Evolutionary conservation across 108 stramenopile species (phyloP).

Genomic region (Craspedostauros australis): DNA sequence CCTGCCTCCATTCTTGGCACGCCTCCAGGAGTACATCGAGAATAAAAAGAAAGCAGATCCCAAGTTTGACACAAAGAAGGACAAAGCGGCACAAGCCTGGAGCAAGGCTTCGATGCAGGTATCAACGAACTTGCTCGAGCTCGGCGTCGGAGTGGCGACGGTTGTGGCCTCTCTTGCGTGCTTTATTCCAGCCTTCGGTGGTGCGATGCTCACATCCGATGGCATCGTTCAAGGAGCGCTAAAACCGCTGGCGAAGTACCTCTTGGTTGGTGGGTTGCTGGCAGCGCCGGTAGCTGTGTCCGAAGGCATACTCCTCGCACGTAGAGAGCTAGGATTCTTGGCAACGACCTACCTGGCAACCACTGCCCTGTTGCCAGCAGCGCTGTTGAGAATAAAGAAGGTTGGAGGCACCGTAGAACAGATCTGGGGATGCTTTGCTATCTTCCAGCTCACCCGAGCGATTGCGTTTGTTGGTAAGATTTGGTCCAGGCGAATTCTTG

Average conservation of each 20-base stretch:
- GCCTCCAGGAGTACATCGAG: conserved; percentile 3
- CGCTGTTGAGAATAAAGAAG: conserved; percentile 36
- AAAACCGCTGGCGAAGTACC: conserved; percentile 31
- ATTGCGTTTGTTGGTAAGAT: conserved; percentile 66
- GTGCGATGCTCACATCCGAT: conserved; percentile 44
- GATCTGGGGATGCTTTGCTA: conserved; percentile 76
- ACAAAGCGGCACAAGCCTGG: conserved; percentile 19
- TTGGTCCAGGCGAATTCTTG: conserved; percentile 34
- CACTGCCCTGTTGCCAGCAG: conserved; percentile 41
- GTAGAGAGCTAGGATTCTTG: conserved; percentile 37
- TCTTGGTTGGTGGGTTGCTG: conserved; percentile 36
- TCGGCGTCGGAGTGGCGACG: conserved; percentile 29
- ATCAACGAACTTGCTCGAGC: conserved; percentile 25
- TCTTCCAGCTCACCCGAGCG: conserved; percentile 78
- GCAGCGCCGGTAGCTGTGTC: conserved; percentile 54
- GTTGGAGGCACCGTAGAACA: conserved; percentile 63
- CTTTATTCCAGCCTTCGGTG: conserved; percentile 31
- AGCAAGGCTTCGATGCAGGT: conserved; percentile 1
- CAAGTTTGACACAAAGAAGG: conserved; percentile 10
- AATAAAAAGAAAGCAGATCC: background rate
- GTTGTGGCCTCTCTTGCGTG: conserved; percentile 36
- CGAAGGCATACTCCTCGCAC: conserved; percentile 48
- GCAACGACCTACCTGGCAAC: conserved; percentile 41
- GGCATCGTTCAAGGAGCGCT: conserved; percentile 32
- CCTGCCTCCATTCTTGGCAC: conserved; percentile 20